Percentiles rank a stretch among this genome's conserved stretches.
phyloP scores from a whole-genome alignment of 2,329 filamentous ascomycete genomes.

The Trichoderma guizhouense region DNA sequence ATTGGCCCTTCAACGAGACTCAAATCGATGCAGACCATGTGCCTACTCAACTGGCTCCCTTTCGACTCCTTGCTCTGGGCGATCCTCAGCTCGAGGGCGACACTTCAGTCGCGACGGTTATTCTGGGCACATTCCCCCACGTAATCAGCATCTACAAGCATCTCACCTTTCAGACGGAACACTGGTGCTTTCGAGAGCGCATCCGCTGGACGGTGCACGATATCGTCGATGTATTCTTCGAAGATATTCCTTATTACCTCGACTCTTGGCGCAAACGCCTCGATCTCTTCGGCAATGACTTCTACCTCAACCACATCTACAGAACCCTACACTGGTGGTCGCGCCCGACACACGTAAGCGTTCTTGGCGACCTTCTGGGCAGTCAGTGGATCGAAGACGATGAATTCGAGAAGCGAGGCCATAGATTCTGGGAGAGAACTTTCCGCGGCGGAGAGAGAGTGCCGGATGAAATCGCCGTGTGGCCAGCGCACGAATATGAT shows the following conservation, averaged over 20 bases:
- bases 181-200: constrained; percentile 49
- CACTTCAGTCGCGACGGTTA: constrained; percentile 67
- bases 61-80: constrained; percentile 81
- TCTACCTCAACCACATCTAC: constrained; percentile 91
- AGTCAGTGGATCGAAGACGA: constrained; percentile 90
- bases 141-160: constrained; percentile 45
- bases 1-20: constrained; percentile 37
- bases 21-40: constrained; percentile 22
- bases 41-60: constrained; percentile 57
- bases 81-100: constrained; percentile 95
- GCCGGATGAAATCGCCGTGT: constrained; percentile 50
- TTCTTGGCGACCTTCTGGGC: constrained; percentile 86
- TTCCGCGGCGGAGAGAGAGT: constrained; percentile 68
- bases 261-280: constrained; percentile 71
- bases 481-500: constrained; percentile 48
- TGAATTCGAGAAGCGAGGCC: constrained; percentile 73
- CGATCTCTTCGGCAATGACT: constrained; percentile 91
- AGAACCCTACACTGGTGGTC: constrained; percentile 80
- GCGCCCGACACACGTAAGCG: constrained; percentile 78
- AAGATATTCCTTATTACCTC: constrained; percentile 67
- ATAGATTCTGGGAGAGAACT: constrained; percentile 76
- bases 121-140: constrained; percentile 53
- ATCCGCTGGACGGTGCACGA: constrained; percentile 55
- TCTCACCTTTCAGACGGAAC: constrained; percentile 44
- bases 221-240: constrained; percentile 56